Evolutionary conservation across 2,329 filamentous ascomycete genomes (phyloP), one percentile per base, ranked within the genome.

Genomic region (Fusarium brachygibbosum): DNA sequence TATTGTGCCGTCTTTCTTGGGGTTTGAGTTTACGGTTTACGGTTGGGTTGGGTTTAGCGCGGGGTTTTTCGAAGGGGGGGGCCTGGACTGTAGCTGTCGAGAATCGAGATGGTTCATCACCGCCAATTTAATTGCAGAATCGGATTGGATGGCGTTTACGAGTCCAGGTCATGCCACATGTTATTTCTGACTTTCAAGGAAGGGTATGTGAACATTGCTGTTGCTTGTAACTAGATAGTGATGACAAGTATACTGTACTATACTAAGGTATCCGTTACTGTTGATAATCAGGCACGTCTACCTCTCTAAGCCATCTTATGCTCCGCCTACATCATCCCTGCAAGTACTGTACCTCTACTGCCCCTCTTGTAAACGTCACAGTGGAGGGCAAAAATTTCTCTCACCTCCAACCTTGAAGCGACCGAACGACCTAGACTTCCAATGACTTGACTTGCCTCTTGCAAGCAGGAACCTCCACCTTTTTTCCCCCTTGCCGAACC

Each of bases 341-440:
- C 35, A 49, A 56, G 40, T 41, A 48, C 42, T 64, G 67, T 25
- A 25, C 23, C 23, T 25, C 23, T n/a, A n/a, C 23, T 25, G 23
- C 23, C 65, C 70, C 68, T 68, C 66, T 55, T 60, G 61, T 70
- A 66, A 74, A 74, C 72, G 72, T 74, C 72, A 75, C 72, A 69
- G 63, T 66, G 62, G 62, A 65, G 64, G 69, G 56, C 34, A 72
- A 72, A 73, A 64, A 65, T 44, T 71, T 70, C 64, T 69, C 61
- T 67, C 56, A 46, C 37, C 51, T 55, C 25, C 14, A 37, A 54
- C 37, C 34, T 46, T 13, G 44, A 32, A 40, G 23, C 32, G 8
- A 19, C 17, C 16, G 48, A 50, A 50, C 48, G 48, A 50, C 48
- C 48, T 51, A 51, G 48, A 51, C 48, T 35, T 19, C 10, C 13